Conservation (phyloP, 116 monocot genomes). For the Cymodocea nodosa region DNA sequence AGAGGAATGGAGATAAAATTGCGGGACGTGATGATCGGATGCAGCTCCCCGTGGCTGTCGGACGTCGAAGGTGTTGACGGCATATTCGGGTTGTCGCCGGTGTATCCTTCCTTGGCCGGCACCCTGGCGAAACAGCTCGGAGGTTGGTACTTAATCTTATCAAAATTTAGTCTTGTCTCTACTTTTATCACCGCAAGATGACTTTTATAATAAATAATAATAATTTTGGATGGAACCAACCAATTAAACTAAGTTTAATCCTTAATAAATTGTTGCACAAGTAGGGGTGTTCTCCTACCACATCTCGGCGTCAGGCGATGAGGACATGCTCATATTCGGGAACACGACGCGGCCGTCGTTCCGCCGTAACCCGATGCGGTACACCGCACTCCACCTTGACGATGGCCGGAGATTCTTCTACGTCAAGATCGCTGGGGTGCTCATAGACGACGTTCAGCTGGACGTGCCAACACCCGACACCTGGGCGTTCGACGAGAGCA, state of each 20-base stretch:
- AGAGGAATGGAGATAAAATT: slow-evolving; percentile 6
- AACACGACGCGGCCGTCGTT: neutral
- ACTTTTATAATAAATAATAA: too few species aligned
- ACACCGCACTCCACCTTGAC: neutral
- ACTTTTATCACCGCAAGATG: too few species aligned
- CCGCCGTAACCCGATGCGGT: slow-evolving; percentile 5
- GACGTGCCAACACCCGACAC: neutral
- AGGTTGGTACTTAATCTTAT: too few species aligned
- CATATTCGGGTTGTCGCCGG: slow-evolving; percentile 16
- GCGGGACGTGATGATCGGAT: slow-evolving; percentile 13
- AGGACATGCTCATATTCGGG: slow-evolving; percentile 11
- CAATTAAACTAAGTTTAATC: too few species aligned
- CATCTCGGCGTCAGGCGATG: slow-evolving; percentile 1
- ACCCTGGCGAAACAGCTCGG: neutral
- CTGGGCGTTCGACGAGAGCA: slow-evolving; percentile 9
- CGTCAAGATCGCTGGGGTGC: slow-evolving; percentile 12
- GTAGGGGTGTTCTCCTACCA: slow-evolving; percentile 1
- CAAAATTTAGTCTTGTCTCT: too few species aligned
- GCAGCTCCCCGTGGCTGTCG: slow-evolving; percentile 1
- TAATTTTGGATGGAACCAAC: too few species aligned
- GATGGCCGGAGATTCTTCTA: slow-evolving; percentile 2
- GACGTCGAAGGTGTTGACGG: slow-evolving; percentile 13
- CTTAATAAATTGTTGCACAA: too few species aligned
- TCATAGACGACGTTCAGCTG: slow-evolving; percentile 3
- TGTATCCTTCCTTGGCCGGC: neutral